Base-by-base conservation (phyloP, 352 stramenopile species). In the Lagenidium giganteum region DNA sequence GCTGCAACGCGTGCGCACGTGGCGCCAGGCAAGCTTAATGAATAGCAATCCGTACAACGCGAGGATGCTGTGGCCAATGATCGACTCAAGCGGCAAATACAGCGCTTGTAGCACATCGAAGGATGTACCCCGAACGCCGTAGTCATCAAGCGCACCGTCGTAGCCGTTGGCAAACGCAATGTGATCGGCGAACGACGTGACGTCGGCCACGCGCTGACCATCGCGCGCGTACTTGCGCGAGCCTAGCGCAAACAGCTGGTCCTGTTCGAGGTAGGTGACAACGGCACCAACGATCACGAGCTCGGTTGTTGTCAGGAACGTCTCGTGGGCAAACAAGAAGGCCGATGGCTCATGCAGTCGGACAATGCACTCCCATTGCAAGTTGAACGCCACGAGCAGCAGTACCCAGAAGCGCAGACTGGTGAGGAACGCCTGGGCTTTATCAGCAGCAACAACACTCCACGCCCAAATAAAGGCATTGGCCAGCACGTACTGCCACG, bases 381-480 rank as follows among this genome's bases (percentile, higher is more conserved):
- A 8, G 23, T 70, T 70, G 17, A 76, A 0, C 29, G 64, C 42
- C 27, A 58, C 70, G 4, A 64, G 29, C 6, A 79, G 57, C 8
- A 87, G 37, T 52, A 80, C 67, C 74, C 70, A 87, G 4, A 74
- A 32, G 9, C 70, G 69, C 11, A 71, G 27, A 37, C 41, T 64
- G 8, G 55, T 57, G 2, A 83, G 35, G 3, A 71, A 57, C 1
- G 42, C 53, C 28, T 68, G 32, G 13, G 58, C 12, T 17, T 54
- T 57, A 22, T 44, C 48, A 11, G 44, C 28, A 1, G 44, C 36
- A 12, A 42, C n/a, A 16, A 54, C 44, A 43, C 51, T 64, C 74
- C 66, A 78, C 8, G 47, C 58, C 34, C 66, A 83, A 39, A 83
- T 57, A 8, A 73, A 40, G 3, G 70, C 61, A 23, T 80, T 72